Conservation (phyloP, 768 basidiomycete genomes). For the Mycena latifolia region DNA sequence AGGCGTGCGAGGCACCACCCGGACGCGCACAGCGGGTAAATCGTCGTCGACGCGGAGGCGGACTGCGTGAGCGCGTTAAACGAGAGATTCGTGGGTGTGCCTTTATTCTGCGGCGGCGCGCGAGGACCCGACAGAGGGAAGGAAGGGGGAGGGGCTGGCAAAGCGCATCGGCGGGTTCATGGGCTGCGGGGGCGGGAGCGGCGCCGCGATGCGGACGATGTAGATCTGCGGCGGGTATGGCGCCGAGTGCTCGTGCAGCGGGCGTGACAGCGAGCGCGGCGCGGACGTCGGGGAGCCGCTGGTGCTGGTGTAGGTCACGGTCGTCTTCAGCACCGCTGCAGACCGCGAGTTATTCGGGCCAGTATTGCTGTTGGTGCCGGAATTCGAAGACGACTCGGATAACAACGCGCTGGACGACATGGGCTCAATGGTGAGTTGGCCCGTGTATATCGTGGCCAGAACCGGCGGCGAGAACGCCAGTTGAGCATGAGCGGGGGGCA, state of each 20-base stretch:
- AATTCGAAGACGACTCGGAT: conserved; percentile 59
- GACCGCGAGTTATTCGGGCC: no score
- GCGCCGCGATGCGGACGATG: conserved; percentile 74
- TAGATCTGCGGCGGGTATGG: conserved; percentile 63
- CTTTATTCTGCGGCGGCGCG: conserved; percentile 39
- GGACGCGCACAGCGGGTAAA: conserved; percentile 85
- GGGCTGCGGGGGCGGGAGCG: conserved; percentile 45
- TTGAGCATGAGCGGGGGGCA: no score
- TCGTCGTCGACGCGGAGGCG: conserved; percentile 49
- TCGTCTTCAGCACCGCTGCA: conserved; percentile 70
- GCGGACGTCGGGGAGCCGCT: conserved; percentile 49
- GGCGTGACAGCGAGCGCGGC: conserved; percentile 39
- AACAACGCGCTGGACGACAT: conserved; percentile 73
- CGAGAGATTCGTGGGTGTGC: conserved; percentile 48
- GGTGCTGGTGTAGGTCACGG: conserved; percentile 43
- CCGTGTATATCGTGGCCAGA: conserved; percentile 85
- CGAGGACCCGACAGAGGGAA: conserved; percentile 33
- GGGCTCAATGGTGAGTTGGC: conserved; percentile 92
- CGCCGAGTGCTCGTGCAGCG: conserved; percentile 30
- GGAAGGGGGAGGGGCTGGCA: conserved; percentile 48
- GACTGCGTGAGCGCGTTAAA: conserved; percentile 46
- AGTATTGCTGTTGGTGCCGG: conserved; percentile 51
- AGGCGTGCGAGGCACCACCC: conserved; percentile 74
- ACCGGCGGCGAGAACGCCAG: conserved; percentile 93
- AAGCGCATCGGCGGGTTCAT: conserved; percentile 33